Percentiles rank a stretch among this genome's conserved stretches.
phyloP scores from a whole-genome alignment of 2,329 filamentous ascomycete genomes.

The Scedosporium dehoogii region DNA sequence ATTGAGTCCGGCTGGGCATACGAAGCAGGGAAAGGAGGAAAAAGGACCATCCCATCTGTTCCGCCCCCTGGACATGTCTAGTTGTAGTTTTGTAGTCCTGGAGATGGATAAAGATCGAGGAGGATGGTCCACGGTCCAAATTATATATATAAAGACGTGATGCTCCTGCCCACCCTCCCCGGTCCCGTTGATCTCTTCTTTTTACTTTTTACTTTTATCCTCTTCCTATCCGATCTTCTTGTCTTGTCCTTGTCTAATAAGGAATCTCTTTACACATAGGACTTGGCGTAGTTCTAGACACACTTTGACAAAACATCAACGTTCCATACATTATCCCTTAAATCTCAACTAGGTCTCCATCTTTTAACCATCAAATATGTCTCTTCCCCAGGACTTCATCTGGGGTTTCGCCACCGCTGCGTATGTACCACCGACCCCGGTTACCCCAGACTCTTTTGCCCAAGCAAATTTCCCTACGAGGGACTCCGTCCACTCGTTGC shows the following conservation, averaged over 20 bases:
- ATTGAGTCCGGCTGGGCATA: constrained; percentile 3
- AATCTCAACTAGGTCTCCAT: neutral
- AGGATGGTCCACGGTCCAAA: neutral
- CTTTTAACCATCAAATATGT: constrained; percentile 25
- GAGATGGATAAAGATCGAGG: neutral
- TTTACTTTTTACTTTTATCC: neutral
- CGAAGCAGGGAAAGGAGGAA: neutral
- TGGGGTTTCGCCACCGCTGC: constrained; percentile 76
- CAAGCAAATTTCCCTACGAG: neutral
- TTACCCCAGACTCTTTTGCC: constrained; percentile 9
- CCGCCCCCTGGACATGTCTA: neutral
- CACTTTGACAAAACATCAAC: neutral
- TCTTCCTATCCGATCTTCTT: neutral
- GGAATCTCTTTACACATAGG: neutral
- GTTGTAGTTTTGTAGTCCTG: neutral
- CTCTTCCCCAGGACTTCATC: constrained; percentile 58
- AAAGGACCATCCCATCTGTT: neutral
- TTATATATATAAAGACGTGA: constrained; percentile 1
- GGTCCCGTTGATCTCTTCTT: neutral
- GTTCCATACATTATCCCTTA: neutral
- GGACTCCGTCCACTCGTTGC: neutral
- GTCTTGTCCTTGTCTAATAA: neutral
- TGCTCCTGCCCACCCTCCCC: neutral
- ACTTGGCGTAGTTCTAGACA: neutral
- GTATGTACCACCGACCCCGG: constrained; percentile 31